phyloP scores from a whole-genome alignment of 1,284 basidiomycete genomes.

The Peniophora sp. region DNA sequence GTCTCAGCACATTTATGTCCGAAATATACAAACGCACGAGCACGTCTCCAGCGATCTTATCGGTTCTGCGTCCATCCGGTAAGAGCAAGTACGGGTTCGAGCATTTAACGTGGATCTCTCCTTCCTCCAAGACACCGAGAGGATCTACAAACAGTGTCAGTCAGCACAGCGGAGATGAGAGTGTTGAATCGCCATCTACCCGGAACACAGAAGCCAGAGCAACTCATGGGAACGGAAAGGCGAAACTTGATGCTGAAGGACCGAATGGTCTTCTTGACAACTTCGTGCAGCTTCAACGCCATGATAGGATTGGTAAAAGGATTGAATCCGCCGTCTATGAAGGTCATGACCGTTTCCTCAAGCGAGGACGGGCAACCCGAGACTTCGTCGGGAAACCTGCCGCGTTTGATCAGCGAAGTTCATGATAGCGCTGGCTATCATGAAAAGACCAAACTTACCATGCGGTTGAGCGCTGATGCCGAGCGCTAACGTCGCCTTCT shows the following conservation, averaged over 20 bases:
- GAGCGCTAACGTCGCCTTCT: conserved; percentile 7
- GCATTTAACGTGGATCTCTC: conserved; percentile 31
- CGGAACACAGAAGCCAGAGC: conserved; percentile 32
- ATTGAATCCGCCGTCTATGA: conserved; percentile 31
- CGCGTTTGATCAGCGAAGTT: conserved; percentile 4
- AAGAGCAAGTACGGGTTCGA: conserved; percentile 19
- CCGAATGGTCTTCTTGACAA: conserved; percentile 23
- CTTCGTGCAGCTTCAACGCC: conserved; percentile 24
- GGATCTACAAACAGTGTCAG: conserved; percentile 22
- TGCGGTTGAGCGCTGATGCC: conserved; percentile 14
- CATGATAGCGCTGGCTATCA: too few relatives aligned
- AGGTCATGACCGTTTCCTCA: conserved; percentile 28
- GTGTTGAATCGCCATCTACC: conserved; percentile 17
- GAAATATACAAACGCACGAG: conserved; percentile 20
- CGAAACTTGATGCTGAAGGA: conserved; percentile 16
- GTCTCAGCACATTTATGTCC: background rate
- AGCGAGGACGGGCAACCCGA: conserved; percentile 33
- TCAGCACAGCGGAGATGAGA: background rate
- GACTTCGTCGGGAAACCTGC: conserved; percentile 25
- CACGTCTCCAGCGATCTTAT: conserved; percentile 30
- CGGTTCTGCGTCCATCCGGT: conserved; percentile 19
- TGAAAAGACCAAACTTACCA: conserved; percentile 12
- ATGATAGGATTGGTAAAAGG: conserved; percentile 26
- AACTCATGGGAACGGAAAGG: conserved; percentile 26
- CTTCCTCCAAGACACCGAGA: conserved; percentile 23